phyloP scores from a whole-genome alignment of 208 protist genomes.

The Trypanosoma mega region DNA sequence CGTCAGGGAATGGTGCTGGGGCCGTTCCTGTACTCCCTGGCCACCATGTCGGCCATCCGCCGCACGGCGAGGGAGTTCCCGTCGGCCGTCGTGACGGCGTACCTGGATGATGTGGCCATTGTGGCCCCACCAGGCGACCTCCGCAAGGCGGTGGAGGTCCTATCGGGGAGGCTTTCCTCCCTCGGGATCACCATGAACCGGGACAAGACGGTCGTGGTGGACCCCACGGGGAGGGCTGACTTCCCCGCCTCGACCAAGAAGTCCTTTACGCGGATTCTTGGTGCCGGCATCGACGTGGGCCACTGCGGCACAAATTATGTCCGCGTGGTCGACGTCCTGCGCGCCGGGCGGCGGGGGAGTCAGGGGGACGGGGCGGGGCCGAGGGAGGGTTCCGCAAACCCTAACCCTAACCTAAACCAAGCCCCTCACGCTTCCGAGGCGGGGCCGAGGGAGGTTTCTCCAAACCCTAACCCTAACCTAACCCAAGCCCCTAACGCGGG shows the following conservation, averaged over 20 bases:
- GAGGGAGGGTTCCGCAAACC: too few relatives aligned
- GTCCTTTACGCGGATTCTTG: slow-evolving; percentile 28
- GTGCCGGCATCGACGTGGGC: slow-evolving; percentile 24
- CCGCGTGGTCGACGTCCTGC: too few relatives aligned
- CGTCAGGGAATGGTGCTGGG: slow-evolving; percentile 38
- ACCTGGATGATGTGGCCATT: slow-evolving; percentile 34
- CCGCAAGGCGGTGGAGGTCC: slow-evolving; percentile 10
- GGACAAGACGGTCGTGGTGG: slow-evolving; percentile 23
- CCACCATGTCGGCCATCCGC: slow-evolving; percentile 5
- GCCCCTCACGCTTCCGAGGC: too few relatives aligned
- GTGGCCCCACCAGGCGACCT: slow-evolving; percentile 12
- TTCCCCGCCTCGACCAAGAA: not conserved
- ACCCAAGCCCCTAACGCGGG: too few relatives aligned
- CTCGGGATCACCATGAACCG: slow-evolving; percentile 31
- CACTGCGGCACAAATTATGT: too few relatives aligned
- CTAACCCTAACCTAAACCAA: too few relatives aligned
- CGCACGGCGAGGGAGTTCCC: slow-evolving; percentile 2
- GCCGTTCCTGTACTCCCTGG: slow-evolving; percentile 33
- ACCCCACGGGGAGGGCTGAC: not conserved
- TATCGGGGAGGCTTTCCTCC: not conserved
- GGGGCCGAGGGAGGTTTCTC: too few relatives aligned
- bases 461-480: too few relatives aligned
- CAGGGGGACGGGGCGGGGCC: too few relatives aligned
- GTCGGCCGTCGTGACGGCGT: slow-evolving; percentile 21
- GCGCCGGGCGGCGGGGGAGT: too few relatives aligned